A percentile compares a stretch with the other conserved stretches of the same genome.
Conservation (phyloP, 768 basidiomycete species). For the Naganishia vishniacii region DNA sequence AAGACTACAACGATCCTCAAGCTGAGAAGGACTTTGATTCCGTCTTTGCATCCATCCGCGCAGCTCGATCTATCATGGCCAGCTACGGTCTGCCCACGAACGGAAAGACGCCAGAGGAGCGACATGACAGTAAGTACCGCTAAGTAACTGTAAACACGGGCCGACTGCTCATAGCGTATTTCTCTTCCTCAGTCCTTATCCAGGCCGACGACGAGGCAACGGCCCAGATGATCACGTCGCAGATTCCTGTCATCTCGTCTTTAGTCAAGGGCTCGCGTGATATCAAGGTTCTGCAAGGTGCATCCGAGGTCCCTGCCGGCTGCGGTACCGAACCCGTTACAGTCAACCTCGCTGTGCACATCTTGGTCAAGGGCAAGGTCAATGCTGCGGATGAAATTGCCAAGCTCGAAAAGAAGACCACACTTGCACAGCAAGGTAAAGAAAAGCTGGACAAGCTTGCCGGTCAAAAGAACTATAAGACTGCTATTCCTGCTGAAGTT, state of each 20-base stretch:
- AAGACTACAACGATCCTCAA: constrained; percentile 56
- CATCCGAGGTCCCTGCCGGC: constrained; percentile 68
- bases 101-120: constrained; percentile 37
- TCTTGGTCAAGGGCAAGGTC: constrained; percentile 81
- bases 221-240: constrained; percentile 63
- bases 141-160: constrained; percentile 6
- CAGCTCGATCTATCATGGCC: constrained; percentile 77
- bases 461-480: constrained; percentile 68
- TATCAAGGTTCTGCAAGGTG: constrained; percentile 59
- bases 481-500: constrained; percentile 73
- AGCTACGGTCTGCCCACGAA: constrained; percentile 69
- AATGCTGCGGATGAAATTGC: constrained; percentile 80
- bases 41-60: constrained; percentile 69
- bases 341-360: constrained; percentile 72
- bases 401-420: constrained; percentile 85
- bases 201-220: constrained; percentile 63
- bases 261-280: constrained; percentile 84
- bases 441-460: constrained; percentile 72
- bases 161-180: too few species aligned
- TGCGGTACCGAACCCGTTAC: constrained; percentile 76
- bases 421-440: constrained; percentile 62
- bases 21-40: constrained; percentile 81
- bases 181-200: constrained; percentile 61
- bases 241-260: constrained; percentile 67
- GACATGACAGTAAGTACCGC: constrained; percentile 44